phyloP scores from a whole-genome alignment of 352 stramenopile species.

The Globisporangium canariense region DNA sequence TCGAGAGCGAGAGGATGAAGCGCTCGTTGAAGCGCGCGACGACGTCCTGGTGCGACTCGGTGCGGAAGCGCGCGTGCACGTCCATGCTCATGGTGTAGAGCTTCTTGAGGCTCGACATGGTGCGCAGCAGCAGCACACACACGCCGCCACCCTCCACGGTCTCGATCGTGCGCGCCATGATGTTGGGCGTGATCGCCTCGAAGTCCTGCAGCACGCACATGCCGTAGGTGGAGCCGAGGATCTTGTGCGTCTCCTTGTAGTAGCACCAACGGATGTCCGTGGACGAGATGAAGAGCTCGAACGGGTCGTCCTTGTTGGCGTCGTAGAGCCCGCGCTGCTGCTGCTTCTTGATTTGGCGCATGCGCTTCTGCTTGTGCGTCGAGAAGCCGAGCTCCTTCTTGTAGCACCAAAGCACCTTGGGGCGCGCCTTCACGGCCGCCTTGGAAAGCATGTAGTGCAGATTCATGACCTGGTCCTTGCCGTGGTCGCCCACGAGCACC shows the following conservation, averaged over 20 bases:
- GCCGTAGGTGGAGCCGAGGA: conserved; percentile 97
- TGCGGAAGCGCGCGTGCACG: conserved; percentile 89
- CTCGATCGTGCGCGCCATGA: conserved; percentile 99
- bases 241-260: conserved; percentile 99
- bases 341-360: conserved; percentile 95
- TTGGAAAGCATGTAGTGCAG: conserved; percentile 98
- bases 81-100: conserved; percentile 99
- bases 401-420: conserved; percentile 99
- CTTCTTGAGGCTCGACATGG: conserved; percentile 98
- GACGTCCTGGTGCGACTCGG: conserved; percentile 92
- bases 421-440: conserved; percentile 91
- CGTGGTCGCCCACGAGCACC: conserved; percentile 98
- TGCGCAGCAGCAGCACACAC: conserved; percentile 96
- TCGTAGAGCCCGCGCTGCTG: conserved; percentile 93
- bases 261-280: conserved; percentile 99
- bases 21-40: conserved; percentile 99
- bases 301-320: conserved; percentile 92
- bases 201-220: conserved; percentile 99
- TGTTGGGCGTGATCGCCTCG: conserved; percentile 98
- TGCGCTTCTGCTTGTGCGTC: conserved; percentile 94
- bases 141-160: conserved; percentile 98
- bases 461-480: conserved; percentile 99
- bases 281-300: conserved; percentile 98
- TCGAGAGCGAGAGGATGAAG: conserved; percentile 97
- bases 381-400: conserved; percentile 99